Evolutionary conservation across 495 filamentous ascomycete genomes (phyloP), one percentile per base, ranked within the genome.

Genomic region (Penicillium cinerascens): DNA sequence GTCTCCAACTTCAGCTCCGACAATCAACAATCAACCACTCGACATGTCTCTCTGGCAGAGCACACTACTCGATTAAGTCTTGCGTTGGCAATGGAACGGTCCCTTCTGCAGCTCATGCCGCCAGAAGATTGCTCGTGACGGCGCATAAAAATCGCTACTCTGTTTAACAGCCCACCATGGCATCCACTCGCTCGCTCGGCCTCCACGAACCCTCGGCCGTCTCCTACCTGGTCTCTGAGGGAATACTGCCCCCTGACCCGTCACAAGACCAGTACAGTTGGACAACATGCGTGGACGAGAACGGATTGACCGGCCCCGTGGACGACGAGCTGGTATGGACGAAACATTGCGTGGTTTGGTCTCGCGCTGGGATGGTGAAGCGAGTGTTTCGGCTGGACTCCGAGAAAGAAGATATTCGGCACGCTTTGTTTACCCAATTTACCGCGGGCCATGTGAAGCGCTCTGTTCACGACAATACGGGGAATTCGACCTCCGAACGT

Each of bases 301-400:
- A 49, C 35, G 72, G 62, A 3, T 62, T 59, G 29, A 70, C 72
- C 65, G 67, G 72, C 17, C 76, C 63, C 0, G 64, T 76, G 40
- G 83, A 88, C 53, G 93, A 99, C 49, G 93, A 97, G 67, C 69
- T 97, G n/a, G 72, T 96, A 21, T 84, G 86, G 49, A 96, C 92
- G 4, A 79, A 87, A 27, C 78, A 78, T 53, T 87, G 88, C 59
- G 93, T 96, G 29, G 83, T 96, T 52, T 99, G 92, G 92, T 96
- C 89, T 27, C 82, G 88, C 46, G 91, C 89, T 39, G 87, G 87
- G 42, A 74, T 95, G 35, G 85, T 96, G 61, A 88, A 89, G 49
- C 89, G 91, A 62, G 82, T 89, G 53, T 99, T 91, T 72, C 84
- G 81, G 44, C 89, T 97, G 64, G 87, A 92, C 49, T 72, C 88